Percentiles rank a stretch among this genome's conserved stretches.
Conservation (phyloP, 306 rosid species). For the Cucurbita pepo region DNA sequence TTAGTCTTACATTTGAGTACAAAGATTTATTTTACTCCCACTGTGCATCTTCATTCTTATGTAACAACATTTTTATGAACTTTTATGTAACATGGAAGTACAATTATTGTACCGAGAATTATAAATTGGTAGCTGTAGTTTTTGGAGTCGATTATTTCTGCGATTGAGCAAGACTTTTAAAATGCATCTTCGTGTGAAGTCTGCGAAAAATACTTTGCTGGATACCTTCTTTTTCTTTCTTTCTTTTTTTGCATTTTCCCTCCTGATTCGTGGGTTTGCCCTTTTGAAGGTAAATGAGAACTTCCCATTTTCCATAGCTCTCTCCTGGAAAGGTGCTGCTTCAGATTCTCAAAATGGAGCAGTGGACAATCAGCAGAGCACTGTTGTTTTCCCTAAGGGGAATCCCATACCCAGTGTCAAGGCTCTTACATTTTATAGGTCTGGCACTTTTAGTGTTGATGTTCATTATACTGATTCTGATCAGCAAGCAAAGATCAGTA, state of each 20-base stretch:
- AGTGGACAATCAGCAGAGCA: conserved; percentile 36
- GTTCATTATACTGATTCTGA: conserved; percentile 54
- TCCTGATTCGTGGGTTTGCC: neutral
- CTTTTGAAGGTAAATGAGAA: conserved; percentile 59
- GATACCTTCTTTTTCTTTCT: neutral
- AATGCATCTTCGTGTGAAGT: neutral
- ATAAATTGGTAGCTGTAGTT: too few species aligned
- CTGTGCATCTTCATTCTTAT: neutral
- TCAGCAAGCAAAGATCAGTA: conserved; percentile 54
- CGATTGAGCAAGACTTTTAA: too few species aligned
- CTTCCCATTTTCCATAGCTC: conserved; percentile 59
- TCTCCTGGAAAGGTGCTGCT: conserved; percentile 72
- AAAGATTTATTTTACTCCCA: too few species aligned
- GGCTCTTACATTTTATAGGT: conserved; percentile 55
- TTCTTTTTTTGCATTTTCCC: neutral
- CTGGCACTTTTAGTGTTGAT: conserved; percentile 63
- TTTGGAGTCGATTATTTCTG: too few species aligned
- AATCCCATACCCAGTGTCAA: conserved; percentile 62
- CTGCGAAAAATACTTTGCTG: neutral
- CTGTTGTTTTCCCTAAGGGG: conserved; percentile 71
- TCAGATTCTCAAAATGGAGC: conserved; percentile 48
- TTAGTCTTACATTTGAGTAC: neutral
- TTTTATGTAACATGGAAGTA: too few species aligned
- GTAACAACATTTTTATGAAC: too few species aligned
- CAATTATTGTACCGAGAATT: too few species aligned